Conservation (phyloP, 306 rosid species). For the Trifolium fragiferum region DNA sequence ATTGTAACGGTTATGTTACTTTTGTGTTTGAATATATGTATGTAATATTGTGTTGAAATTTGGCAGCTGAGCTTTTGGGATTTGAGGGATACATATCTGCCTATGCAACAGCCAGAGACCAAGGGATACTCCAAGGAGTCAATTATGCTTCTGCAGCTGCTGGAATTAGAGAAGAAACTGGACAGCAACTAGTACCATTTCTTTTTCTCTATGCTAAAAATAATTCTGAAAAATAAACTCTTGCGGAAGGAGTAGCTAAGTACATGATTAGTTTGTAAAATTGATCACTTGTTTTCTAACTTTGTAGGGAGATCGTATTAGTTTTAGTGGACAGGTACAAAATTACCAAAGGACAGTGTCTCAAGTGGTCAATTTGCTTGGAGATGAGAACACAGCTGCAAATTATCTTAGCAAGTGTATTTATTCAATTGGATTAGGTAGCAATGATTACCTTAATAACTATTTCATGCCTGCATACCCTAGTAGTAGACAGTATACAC, state of each 20-base stretch:
- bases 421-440: conserved; percentile 86
- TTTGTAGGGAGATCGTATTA: conserved; percentile 78
- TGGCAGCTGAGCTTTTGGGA: conserved; percentile 83
- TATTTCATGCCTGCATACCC: conserved; percentile 90
- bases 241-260: not conserved
- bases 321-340: conserved; percentile 79
- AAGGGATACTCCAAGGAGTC: conserved; percentile 75
- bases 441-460: conserved; percentile 96
- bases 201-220: too few species aligned
- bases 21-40: too few species aligned
- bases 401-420: conserved; percentile 74
- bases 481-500: conserved; percentile 62
- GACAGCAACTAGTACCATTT: conserved; percentile 71
- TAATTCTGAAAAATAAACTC: too few species aligned
- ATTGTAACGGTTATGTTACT: too few species aligned
- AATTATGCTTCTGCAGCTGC: conserved; percentile 99
- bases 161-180: conserved; percentile 96
- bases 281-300: not conserved
- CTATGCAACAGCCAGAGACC: conserved; percentile 64
- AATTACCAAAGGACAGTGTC: conserved; percentile 77
- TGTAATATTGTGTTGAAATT: conserved; percentile 20
- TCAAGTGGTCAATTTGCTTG: conserved; percentile 70
- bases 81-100: conserved; percentile 80
- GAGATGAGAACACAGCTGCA: conserved; percentile 65
- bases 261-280: not conserved